Percentiles rank a stretch among this genome's conserved stretches.
Conservation (phyloP, 139 green algal species). For the Chlorella sp. region DNA sequence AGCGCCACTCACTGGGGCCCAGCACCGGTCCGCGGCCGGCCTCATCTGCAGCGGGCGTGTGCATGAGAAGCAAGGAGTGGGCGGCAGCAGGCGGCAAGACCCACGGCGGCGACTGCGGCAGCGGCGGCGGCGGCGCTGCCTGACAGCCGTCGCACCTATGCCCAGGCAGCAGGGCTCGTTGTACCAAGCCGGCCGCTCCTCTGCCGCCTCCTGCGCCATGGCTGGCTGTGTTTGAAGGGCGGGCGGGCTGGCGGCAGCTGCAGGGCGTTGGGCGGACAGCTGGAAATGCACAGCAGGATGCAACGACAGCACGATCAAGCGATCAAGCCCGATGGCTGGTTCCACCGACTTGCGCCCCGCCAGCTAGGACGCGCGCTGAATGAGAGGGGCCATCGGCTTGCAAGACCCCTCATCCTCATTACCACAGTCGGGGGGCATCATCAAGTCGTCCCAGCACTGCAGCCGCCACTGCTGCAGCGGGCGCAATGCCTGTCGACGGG, state of each 20-base stretch:
- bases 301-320: too few relatives aligned
- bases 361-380: too few relatives aligned
- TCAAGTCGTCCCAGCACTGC: not conserved
- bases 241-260: not conserved
- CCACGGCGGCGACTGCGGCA: not conserved
- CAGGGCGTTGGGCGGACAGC: too few relatives aligned
- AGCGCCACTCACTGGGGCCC: conserved; percentile 79
- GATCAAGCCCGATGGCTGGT: too few relatives aligned
- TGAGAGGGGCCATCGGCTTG: too few relatives aligned
- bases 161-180: conserved; percentile 70
- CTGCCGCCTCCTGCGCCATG: not conserved
- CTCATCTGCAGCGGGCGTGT: conserved; percentile 70
- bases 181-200: conserved; percentile 43
- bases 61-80: not conserved
- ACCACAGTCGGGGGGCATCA: too few relatives aligned
- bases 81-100: too few relatives aligned
- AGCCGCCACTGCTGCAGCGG: not conserved
- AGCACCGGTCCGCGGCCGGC: conserved; percentile 89
- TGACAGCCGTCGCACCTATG: conserved; percentile 60
- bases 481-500: not conserved
- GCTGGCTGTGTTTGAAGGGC: not conserved
- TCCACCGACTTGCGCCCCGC: too few relatives aligned
- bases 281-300: too few relatives aligned
- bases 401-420: too few relatives aligned
- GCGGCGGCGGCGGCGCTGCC: too few relatives aligned